A percentile compares a stretch with the other conserved stretches of the same genome.
These are phyloP conservation scores for Xylaria acuta DNA, from an alignment of 495 filamentous ascomycete genomes.

Conservation along the genomic window DNA sequence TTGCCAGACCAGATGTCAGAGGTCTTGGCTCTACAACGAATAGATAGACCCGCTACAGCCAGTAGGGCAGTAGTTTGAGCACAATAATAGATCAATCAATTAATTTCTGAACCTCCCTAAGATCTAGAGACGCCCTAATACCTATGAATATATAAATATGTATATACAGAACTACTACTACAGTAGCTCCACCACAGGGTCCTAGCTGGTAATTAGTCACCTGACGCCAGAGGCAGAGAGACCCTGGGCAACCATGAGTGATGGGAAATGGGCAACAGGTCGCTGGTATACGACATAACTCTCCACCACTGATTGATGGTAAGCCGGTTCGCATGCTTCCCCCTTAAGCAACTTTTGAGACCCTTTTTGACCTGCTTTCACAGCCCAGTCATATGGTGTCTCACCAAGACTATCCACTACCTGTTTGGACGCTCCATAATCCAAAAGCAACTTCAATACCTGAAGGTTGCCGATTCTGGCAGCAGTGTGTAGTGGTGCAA, in stretches of 20 bases:
- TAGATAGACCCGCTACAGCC: too few relatives aligned
- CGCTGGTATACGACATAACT: background rate
- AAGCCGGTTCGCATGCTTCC: background rate
- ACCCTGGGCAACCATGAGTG: background rate
- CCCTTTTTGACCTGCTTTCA: background rate
- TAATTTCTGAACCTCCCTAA: too few relatives aligned
- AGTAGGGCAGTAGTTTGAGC: too few relatives aligned
- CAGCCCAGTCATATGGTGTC: background rate
- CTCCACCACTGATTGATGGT: background rate
- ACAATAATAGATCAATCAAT: too few relatives aligned
- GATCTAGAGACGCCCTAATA: too few relatives aligned
- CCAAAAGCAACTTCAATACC: background rate
- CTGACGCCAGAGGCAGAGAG: background rate
- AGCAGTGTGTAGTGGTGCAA: background rate
- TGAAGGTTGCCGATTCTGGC: background rate
- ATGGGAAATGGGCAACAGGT: background rate
- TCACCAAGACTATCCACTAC: background rate
- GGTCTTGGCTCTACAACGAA: too few relatives aligned
- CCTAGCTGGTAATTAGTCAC: too few relatives aligned
- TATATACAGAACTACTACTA: too few relatives aligned
- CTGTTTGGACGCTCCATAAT: background rate
- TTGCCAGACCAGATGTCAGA: too few relatives aligned
- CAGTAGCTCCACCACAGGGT: too few relatives aligned
- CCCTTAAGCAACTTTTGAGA: background rate
- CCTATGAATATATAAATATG: too few relatives aligned